Conservation (phyloP, 2,329 filamentous ascomycete genomes). For the Raffaelea albimanens region DNA sequence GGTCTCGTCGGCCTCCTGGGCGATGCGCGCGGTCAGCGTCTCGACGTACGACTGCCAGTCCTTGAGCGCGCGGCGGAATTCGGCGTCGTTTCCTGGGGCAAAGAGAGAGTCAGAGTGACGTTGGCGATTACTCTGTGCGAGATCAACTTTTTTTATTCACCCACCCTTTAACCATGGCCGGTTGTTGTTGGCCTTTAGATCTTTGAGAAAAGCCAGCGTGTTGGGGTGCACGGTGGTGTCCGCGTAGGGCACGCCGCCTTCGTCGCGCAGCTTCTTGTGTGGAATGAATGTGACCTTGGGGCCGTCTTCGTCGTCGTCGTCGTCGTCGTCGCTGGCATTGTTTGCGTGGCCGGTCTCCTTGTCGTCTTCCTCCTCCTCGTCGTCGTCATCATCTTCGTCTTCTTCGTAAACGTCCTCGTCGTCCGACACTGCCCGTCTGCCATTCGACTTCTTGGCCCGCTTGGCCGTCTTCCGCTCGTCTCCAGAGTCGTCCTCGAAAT, state of each 20-base stretch:
- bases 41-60: constrained; percentile 78
- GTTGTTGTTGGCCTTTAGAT: constrained; percentile 51
- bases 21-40: constrained; percentile 58
- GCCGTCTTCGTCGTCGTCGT: constrained; percentile 24
- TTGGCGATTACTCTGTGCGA: no score
- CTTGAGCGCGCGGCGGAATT: constrained; percentile 67
- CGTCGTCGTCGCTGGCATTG: constrained; percentile 18
- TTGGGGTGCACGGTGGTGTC: constrained; percentile 46
- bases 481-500: constrained; percentile 32
- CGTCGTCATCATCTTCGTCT: constrained; percentile 15
- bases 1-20: constrained; percentile 60
- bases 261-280: constrained; percentile 29
- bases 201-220: constrained; percentile 46
- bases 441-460: constrained; percentile 11
- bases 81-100: constrained; percentile 63
- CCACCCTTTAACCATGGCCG: constrained; percentile 50
- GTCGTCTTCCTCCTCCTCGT: constrained; percentile 21
- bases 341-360: constrained; percentile 16
- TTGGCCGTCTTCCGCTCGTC: constrained; percentile 5
- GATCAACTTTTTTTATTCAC: constrained; percentile 10
- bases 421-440: constrained; percentile 1
- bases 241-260: constrained; percentile 36
- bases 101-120: no score
- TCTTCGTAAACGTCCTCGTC: constrained; percentile 16
- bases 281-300: constrained; percentile 31